Conservation (phyloP, 1,284 basidiomycete species). For the Cutaneotrichosporon mucoides region DNA sequence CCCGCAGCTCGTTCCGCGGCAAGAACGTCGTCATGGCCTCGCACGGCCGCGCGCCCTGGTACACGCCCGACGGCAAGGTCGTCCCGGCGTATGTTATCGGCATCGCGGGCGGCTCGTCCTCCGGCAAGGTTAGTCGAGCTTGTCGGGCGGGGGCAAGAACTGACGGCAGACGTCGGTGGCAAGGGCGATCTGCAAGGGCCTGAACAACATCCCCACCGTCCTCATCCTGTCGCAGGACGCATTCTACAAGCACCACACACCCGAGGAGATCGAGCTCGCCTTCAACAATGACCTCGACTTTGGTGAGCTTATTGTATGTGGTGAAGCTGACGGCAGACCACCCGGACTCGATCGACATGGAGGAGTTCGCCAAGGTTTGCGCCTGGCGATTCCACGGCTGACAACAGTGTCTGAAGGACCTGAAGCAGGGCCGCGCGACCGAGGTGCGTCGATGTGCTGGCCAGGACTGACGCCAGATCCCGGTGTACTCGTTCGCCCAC, state of each 20-base stretch:
- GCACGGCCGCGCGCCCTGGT: slow-evolving; percentile 60
- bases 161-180: slow-evolving; percentile 77
- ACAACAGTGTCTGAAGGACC: slow-evolving; percentile 70
- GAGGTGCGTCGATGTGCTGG: slow-evolving; percentile 27
- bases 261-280: slow-evolving; percentile 74
- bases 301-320: slow-evolving; percentile 23
- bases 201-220: slow-evolving; percentile 80
- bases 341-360: slow-evolving; percentile 88
- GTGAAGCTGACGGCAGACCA: slow-evolving; percentile 58
- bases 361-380: slow-evolving; percentile 68
- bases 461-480: slow-evolving; percentile 55
- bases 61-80: slow-evolving; percentile 67
- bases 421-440: slow-evolving; percentile 67
- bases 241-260: slow-evolving; percentile 79
- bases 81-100: slow-evolving; percentile 79
- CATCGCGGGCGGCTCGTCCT: slow-evolving; percentile 88
- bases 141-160: neutral
- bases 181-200: slow-evolving; percentile 70
- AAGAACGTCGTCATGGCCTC: slow-evolving; percentile 80
- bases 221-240: slow-evolving; percentile 82
- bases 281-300: slow-evolving; percentile 84
- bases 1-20: slow-evolving; percentile 7
- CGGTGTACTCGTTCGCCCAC: slow-evolving; percentile 86
- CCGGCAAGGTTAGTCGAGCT: slow-evolving; percentile 72
- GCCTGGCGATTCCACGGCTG: slow-evolving; percentile 8